Conservation (phyloP, 129 eudicot genomes). For the Sambucus nigra region DNA sequence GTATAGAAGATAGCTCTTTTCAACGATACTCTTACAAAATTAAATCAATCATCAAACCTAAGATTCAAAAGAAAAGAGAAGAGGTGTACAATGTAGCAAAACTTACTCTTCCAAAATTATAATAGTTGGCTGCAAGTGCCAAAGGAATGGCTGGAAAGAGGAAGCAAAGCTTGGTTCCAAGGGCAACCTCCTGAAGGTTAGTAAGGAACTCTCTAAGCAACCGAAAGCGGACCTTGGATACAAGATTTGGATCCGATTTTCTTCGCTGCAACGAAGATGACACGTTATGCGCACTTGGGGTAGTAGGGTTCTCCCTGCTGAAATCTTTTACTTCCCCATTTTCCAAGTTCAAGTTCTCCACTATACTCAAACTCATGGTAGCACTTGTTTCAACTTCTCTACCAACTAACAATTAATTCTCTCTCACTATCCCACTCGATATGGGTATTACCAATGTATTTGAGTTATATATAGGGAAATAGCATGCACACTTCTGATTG, state of each 20-base stretch:
- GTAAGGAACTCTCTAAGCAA: constrained; percentile 20
- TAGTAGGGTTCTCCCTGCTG: not conserved
- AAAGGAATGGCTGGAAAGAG: constrained; percentile 67
- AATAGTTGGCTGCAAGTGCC: constrained; percentile 49
- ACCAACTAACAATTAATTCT: not conserved
- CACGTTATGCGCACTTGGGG: constrained; percentile 33
- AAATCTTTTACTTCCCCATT: constrained; percentile 11
- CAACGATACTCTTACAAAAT: too few relatives aligned
- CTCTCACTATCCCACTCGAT: not conserved
- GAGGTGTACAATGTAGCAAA: not conserved
- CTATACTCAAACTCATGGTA: constrained; percentile 14
- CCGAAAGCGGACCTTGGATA: constrained; percentile 28
- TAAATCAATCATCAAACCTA: not conserved
- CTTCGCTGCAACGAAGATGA: constrained; percentile 47
- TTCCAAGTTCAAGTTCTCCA: constrained; percentile 26
- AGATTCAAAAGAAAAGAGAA: not conserved
- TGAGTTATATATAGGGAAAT: not conserved
- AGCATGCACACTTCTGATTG: not conserved
- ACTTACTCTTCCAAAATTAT: constrained; percentile 46
- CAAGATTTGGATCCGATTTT: constrained; percentile 37
- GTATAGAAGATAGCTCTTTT: not conserved
- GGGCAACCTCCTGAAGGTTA: constrained; percentile 53
- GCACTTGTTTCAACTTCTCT: too few relatives aligned
- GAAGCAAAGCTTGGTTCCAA: constrained; percentile 69
- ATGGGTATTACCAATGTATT: not conserved